Evolutionary conservation across 1,284 basidiomycete genomes (phyloP), one percentile per base, ranked within the genome.

Genomic region (Naganishia sp.): DNA sequence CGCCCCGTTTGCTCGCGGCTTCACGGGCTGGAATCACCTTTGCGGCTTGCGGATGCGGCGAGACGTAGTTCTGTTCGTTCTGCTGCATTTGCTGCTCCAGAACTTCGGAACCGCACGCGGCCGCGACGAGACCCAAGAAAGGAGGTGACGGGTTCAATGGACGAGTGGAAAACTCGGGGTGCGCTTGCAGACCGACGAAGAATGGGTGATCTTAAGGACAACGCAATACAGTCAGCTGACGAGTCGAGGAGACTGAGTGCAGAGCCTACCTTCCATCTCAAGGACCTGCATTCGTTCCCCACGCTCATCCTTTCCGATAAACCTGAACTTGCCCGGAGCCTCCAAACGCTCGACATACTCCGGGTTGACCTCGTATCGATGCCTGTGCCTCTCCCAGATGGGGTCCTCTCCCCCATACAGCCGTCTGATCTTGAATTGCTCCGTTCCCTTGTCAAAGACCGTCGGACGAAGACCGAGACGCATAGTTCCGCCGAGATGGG

Each of bases 401-500:
- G 86, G 89, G 25, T 84, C 84, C 5, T 85, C 83, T 36, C 88
- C 88, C n/a, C 89, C 95, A 74, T 99, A 99, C 72, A 99, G 81
- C 76, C 85, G 84, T 36, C 93, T 85, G 48, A 86, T 83, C 72
- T 86, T 87, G 53, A 87, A 88, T 84, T 87, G 88, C 55, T 69
- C 83, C 80, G 77, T 82, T 55, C 77, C 77, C 15, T 83, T 78
- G 69, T 88, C 85, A 77, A 99, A 98, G 61, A 97, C 85, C 2
- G 95, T 98, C 6, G 96, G 94, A 23, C 95, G 87, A 59, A 99
- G 84, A 25, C 95, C 95, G 16, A 98, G 86, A 23, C 95, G 88
- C 95, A 99, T 99, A 25, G 95, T 99, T 33, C 95, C 95, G 64
- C 95, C 95, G 85, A 99, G 92, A 72, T 99, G 94, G 7, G 94